Evolutionary conservation across 2,329 filamentous ascomycete species (phyloP).

Genomic region (Fusarium coffeatum): DNA sequence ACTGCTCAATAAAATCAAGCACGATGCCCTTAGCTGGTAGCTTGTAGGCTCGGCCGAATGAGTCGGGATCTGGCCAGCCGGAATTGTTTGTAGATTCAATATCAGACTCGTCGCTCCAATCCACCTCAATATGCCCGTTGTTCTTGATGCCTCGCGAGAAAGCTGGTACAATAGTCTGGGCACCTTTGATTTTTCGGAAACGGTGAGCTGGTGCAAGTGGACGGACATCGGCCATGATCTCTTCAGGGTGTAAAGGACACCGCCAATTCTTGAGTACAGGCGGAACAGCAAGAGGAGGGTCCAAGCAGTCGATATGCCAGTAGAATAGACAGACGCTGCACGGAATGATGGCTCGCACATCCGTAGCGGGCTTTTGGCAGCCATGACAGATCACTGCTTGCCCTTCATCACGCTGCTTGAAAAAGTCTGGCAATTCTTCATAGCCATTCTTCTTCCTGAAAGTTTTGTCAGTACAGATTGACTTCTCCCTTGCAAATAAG

Average conservation of each 20-base stretch:
- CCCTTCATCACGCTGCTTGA: conserved; percentile 78
- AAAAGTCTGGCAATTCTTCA: conserved; percentile 74
- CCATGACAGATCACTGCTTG: conserved; percentile 80
- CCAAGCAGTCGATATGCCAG: conserved; percentile 94
- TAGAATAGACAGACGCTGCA: conserved; percentile 85
- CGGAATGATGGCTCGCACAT: conserved; percentile 77
- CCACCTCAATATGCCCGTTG: conserved; percentile 78
- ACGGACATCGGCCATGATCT: conserved; percentile 73
- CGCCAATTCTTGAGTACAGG: conserved; percentile 84
- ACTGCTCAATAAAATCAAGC: conserved; percentile 77
- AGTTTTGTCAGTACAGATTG: conserved; percentile 11
- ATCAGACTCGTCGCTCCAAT: conserved; percentile 68
- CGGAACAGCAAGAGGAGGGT: conserved; percentile 83
- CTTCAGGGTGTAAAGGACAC: conserved; percentile 88
- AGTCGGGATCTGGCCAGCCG: conserved; percentile 68
- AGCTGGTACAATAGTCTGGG: conserved; percentile 62
- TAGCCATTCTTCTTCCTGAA: conserved; percentile 65
- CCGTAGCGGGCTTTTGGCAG: conserved; percentile 74
- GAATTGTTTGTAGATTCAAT: conserved; percentile 67
- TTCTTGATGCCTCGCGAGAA: conserved; percentile 74
- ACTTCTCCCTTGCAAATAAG: background rate
- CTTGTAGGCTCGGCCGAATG: conserved; percentile 73
- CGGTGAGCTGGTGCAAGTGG: conserved; percentile 70
- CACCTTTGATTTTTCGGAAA: conserved; percentile 69
- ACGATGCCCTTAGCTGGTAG: conserved; percentile 73